Evolutionary conservation across 306 rosid species (phyloP).

Genomic region (Trifolium repens): DNA sequence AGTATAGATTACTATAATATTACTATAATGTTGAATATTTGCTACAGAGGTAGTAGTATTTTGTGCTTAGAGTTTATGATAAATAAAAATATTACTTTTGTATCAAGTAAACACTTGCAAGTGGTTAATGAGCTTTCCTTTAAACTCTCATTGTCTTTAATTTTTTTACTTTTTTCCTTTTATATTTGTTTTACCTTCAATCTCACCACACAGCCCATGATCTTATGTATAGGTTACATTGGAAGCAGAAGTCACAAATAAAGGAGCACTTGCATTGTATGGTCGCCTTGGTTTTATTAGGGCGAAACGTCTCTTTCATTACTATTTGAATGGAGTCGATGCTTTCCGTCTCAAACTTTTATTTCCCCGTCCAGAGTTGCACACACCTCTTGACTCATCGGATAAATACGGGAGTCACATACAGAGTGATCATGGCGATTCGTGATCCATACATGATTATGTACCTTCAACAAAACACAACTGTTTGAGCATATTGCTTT

Average conservation of each 20-base stretch:
- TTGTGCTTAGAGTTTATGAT: neutral
- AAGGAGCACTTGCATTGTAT: constrained; percentile 91
- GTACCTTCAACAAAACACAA: neutral
- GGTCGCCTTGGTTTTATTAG: constrained; percentile 95
- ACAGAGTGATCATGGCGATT: constrained; percentile 39
- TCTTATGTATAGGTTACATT: constrained; percentile 66
- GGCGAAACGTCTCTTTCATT: constrained; percentile 90
- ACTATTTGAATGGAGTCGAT: constrained; percentile 97
- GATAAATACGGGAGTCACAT: constrained; percentile 37
- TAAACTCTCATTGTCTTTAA: neutral
- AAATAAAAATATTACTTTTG: neutral
- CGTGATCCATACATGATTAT: constrained; percentile 31
- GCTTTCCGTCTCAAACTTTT: constrained; percentile 92
- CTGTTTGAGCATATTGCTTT: constrained; percentile 22
- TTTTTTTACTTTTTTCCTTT: neutral
- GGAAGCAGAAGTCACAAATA: constrained; percentile 97
- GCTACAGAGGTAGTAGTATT: neutral
- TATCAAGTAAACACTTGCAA: neutral
- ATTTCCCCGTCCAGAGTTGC: constrained; percentile 64
- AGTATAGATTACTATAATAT: too few relatives aligned
- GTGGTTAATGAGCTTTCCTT: neutral
- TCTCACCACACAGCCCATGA: neutral
- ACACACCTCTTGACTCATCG: constrained; percentile 38
- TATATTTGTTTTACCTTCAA: neutral
- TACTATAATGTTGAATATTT: neutral